Percentiles rank a stretch among this genome's conserved stretches.
Evolutionary conservation across 2,329 filamentous ascomycete genomes (phyloP).

Genomic region (Alternaria sp.): DNA sequence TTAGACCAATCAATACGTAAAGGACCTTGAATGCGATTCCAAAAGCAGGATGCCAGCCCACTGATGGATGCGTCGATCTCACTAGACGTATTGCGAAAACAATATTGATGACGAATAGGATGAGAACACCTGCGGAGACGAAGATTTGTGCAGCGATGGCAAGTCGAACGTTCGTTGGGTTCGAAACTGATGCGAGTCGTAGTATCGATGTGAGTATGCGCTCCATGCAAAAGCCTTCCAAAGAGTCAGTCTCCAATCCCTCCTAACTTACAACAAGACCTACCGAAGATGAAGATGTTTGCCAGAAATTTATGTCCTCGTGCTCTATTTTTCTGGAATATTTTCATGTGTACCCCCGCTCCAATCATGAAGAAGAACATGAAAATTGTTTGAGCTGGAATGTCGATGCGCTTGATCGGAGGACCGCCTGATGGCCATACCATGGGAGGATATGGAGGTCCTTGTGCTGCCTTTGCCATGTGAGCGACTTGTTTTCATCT

Average conservation of each 20-base stretch:
- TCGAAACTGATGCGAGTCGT: constrained; percentile 43
- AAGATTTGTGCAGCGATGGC: constrained; percentile 71
- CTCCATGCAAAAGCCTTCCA: constrained; percentile 54
- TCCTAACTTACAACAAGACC: constrained; percentile 3
- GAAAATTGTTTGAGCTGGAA: constrained; percentile 54
- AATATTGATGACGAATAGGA: constrained; percentile 81
- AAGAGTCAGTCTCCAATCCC: background rate
- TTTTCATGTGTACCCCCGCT: constrained; percentile 53
- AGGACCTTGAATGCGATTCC: constrained; percentile 64
- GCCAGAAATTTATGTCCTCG: constrained; percentile 54
- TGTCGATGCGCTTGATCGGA: constrained; percentile 48
- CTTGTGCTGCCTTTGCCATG: constrained; percentile 23
- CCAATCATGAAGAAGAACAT: constrained; percentile 52
- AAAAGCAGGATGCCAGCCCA: constrained; percentile 72
- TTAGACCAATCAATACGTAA: constrained; percentile 65
- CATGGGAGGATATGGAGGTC: constrained; percentile 42
- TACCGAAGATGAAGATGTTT: constrained; percentile 52
- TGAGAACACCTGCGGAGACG: constrained; percentile 74
- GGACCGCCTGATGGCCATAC: constrained; percentile 50
- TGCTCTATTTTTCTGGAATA: constrained; percentile 51
- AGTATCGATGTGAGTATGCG: constrained; percentile 53
- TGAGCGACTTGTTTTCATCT: constrained; percentile 13
- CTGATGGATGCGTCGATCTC: constrained; percentile 72
- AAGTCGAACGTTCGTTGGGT: constrained; percentile 54
- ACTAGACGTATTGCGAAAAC: constrained; percentile 79